Base-by-base conservation (phyloP, 2,329 filamentous ascomycete genomes). In the Scleromitrula shiraiana region DNA sequence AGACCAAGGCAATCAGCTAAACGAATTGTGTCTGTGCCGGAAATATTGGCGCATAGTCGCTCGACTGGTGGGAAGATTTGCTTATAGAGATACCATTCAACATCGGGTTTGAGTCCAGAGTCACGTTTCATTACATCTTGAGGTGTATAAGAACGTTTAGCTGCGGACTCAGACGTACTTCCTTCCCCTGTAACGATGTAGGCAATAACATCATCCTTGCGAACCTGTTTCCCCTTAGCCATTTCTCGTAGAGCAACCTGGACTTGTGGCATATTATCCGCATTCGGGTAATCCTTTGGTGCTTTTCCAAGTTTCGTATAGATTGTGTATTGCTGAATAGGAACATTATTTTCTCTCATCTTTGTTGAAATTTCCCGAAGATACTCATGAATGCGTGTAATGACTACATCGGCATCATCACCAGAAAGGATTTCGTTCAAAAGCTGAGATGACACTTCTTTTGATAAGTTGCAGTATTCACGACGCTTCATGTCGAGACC, bases 1-100 rank as follows among this genome's bases (percentile, higher is more conserved):
- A 98, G 81, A 2, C 93, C 93, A 12, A 98, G 79, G 64, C 93
- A 95, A 64, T 96, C 90, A 2, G 93, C 93, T 8, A 98, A 77
- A 55, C 90, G 83, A 2, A 88, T 80, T 7, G 91, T 85, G 54
- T 95, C 94, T 2, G 93, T 98, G 50, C 93, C 93, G 12, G 80
- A 80, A 60, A 98, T 96, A 51, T 95, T 95, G 52, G 91, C 93
- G 65, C 93, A 98, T 19, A 98, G 82, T 75, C 93, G 88, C 70
- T 98, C 93, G 22, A 98, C 93, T 0, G 93, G 93, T 9, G 93
- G 93, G 68, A 98, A 88, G 50, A 98, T 96, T 67, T 98, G 93
- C 72, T 98, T 98, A 71, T 88, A 85, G 32, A 98, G 80, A 66
- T 98, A 98, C 78, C 90, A 97, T 64, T 98, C 93, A n/a, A 96